These are phyloP conservation scores for Hirschioporus abietinus DNA, from an alignment of 768 basidiomycete genomes.

Conservation along the genomic window DNA sequence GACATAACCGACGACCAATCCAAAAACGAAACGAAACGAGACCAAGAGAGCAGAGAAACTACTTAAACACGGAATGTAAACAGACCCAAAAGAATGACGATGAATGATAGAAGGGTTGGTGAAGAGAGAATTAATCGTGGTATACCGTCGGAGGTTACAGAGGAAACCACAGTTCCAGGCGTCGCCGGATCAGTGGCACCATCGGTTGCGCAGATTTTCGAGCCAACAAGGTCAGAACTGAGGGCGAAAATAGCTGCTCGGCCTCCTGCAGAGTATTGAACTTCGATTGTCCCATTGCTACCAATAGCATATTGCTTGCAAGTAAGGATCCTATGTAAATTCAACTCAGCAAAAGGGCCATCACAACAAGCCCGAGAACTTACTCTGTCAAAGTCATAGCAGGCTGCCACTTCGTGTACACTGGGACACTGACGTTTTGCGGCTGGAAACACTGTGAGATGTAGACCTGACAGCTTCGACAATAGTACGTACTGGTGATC, in stretches of 20 bases:
- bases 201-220: neutral
- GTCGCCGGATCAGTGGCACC: neutral
- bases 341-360: neutral
- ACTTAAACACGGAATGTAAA: neutral
- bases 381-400: constrained; percentile 54
- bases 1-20: neutral
- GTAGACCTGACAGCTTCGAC: constrained; percentile 4
- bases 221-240: neutral
- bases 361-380: constrained; percentile 19
- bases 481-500: constrained; percentile 51
- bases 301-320: constrained; percentile 68
- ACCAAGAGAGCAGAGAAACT: neutral
- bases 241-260: constrained; percentile 37
- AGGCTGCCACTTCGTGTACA: constrained; percentile 47
- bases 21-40: neutral
- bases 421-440: constrained; percentile 49
- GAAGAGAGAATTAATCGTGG: neutral
- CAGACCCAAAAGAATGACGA: neutral
- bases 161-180: neutral
- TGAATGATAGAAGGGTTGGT: neutral
- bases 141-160: neutral
- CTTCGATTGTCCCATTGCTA: constrained; percentile 53
- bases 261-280: constrained; percentile 62
- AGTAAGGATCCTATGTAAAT: constrained; percentile 44
- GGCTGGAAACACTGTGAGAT: constrained; percentile 33